Evolutionary conservation across 371 early-diverging fungal genomes (phyloP).

Genomic region (Parasitella parasitica): DNA sequence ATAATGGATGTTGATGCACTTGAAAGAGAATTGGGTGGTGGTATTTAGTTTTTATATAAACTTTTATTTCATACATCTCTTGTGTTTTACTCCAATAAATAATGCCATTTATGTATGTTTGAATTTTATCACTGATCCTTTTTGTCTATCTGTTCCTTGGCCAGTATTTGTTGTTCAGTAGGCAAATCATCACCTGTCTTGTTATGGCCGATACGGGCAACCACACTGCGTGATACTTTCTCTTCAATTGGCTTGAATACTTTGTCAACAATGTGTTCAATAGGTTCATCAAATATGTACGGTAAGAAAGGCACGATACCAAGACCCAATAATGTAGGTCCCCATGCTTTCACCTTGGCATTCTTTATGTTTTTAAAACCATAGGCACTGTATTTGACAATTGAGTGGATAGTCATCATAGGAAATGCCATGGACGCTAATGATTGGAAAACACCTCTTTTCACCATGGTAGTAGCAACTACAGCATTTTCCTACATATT

Average conservation of each 20-base stretch:
- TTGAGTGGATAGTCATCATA: slow-evolving; percentile 70
- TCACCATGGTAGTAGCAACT: slow-evolving; percentile 57
- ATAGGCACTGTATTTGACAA: slow-evolving; percentile 69
- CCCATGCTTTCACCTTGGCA: slow-evolving; percentile 56
- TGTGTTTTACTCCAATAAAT: neutral
- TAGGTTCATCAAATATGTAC: slow-evolving; percentile 72
- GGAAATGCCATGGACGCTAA: slow-evolving; percentile 74
- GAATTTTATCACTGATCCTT: slow-evolving; percentile 14
- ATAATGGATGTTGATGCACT: slow-evolving; percentile 63
- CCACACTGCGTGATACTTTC: slow-evolving; percentile 4
- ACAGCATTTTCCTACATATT: slow-evolving; percentile 42
- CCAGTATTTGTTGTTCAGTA: slow-evolving; percentile 5
- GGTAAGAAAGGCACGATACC: slow-evolving; percentile 71
- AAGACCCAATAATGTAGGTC: slow-evolving; percentile 71
- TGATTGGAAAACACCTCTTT: slow-evolving; percentile 72
- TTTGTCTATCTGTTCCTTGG: slow-evolving; percentile 7
- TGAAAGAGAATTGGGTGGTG: slow-evolving; percentile 62
- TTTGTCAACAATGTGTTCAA: slow-evolving; percentile 66
- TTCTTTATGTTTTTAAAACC: slow-evolving; percentile 57
- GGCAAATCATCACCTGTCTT: slow-evolving; percentile 27
- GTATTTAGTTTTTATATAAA: slow-evolving; percentile 13
- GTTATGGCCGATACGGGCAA: slow-evolving; percentile 29
- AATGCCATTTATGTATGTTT: neutral
- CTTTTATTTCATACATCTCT: neutral
- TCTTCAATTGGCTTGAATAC: slow-evolving; percentile 58